Evolutionary conservation across 805 yeast species (phyloP), one percentile per base, ranked within the genome.

Genomic region (Maudiozyma turicensis): DNA sequence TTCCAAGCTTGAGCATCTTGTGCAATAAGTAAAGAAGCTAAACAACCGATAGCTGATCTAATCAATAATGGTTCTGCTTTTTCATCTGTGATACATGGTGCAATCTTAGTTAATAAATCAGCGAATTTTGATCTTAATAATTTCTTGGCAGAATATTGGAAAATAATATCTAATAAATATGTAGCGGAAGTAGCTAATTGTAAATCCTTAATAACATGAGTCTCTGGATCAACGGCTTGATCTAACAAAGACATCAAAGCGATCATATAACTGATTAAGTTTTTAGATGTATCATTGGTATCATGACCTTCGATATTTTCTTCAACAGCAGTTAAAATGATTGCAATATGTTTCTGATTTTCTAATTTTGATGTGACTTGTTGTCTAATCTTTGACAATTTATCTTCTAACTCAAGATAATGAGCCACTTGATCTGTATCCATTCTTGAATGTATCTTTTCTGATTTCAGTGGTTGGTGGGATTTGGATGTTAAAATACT

Each of bases 301-400:
- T 60, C 61, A 56, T 83, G 86, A 54, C 81, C 88, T 42, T 75
- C 73, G 42, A 93, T 75, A 57, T 86, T 86, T 57, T 87, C 96
- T 64, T 93, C 99, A 45, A 93, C 90, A 3, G 97, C 95, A 26
- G 84, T 76, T 45, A 93, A 73, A 49, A 91, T 82, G 30, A 87
- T 69, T 8, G 96, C 95, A 54, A 86, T 72, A 61, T 84, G 88
- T 60, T 84, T 85, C 69, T 89, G 97, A 65, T 89, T 86, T 28
- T 84, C 88, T 46, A 90, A 70, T 63, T 87, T 88, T n/a, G 95
- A 87, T 53, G 69, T 75, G 58, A 76, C 69, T 60, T 89, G 96
- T 5, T 72, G 57, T 64, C 96, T 77, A 55, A 90, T 80, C 61
- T 79, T 80, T 50, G 78, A 73, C 41, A 87, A 67, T 61, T 76